Percentiles rank a stretch among this genome's conserved stretches.
These are phyloP conservation scores for Panus rudis DNA, from an alignment of 768 basidiomycete genomes.

Conservation along the genomic window DNA sequence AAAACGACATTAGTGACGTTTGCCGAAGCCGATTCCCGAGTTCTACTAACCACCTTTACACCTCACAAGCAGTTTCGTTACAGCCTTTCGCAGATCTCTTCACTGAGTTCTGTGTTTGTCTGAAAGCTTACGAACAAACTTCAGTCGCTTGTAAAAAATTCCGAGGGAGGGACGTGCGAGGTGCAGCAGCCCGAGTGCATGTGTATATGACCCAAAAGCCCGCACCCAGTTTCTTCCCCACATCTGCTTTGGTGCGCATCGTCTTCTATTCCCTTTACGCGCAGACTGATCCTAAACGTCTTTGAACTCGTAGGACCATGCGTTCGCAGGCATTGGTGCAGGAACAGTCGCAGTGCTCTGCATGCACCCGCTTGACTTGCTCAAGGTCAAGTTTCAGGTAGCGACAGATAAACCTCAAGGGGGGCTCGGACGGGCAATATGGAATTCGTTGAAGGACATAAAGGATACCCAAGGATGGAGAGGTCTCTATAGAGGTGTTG, in stretches of 20 bases:
- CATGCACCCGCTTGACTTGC: slow-evolving; percentile 95
- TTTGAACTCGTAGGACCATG: slow-evolving; percentile 69
- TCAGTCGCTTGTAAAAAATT: too few relatives aligned
- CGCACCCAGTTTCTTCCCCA: slow-evolving; percentile 37
- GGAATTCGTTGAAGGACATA: slow-evolving; percentile 66
- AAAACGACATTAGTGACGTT: too few relatives aligned
- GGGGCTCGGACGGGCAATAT: slow-evolving; percentile 68
- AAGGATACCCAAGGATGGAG: slow-evolving; percentile 68
- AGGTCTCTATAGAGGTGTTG: slow-evolving; percentile 86
- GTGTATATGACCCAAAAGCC: too few relatives aligned
- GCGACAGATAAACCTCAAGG: slow-evolving; percentile 57
- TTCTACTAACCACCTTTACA: neutral
- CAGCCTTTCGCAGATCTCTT: too few relatives aligned
- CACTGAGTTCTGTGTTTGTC: too few relatives aligned
- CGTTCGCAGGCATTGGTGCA: slow-evolving; percentile 86
- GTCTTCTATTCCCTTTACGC: neutral
- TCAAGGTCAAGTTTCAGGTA: slow-evolving; percentile 93
- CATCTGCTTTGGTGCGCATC: slow-evolving; percentile 20
- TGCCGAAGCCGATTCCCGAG: too few relatives aligned
- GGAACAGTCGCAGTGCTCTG: slow-evolving; percentile 88
- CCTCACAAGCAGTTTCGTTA: too few relatives aligned
- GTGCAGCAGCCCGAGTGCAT: too few relatives aligned
- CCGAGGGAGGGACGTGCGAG: too few relatives aligned
- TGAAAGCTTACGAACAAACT: too few relatives aligned
- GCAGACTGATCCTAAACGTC: neutral